Base-by-base conservation (phyloP, 202 grass and related monocot species). In the Schoenoplectus triqueter region DNA sequence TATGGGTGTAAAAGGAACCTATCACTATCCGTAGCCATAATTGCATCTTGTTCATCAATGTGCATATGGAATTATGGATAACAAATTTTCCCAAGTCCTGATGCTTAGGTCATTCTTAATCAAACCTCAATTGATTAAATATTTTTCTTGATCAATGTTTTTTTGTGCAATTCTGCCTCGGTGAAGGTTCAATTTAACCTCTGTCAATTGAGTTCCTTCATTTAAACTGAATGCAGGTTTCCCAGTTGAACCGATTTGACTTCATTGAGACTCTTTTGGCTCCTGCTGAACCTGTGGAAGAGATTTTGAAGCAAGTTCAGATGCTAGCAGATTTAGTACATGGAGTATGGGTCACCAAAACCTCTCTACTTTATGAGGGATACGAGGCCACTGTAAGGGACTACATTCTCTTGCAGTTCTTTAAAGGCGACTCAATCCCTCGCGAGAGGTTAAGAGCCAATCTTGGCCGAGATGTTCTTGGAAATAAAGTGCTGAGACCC, bases 261-360 rank as follows among this genome's bases (percentile, higher is more conserved):
- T 68, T 68, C 66, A 69, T 83, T 42, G 66, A 55, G 48, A 70
- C 50, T 68, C 46, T 83, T 15, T 41, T 83, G 64, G 81, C 81
- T 55, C 81, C 64, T 69, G 9, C 4, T 54, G 49, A 41, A 48
- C 81, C 81, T 42, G 64, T 41, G 20, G 21, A 66, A 15, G 81
- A 83, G 51, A 51, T 83, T 68, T 63, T 83, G 31, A 50, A 19
- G 48, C 46, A 69, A 54, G 64, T 83, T 54, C 65, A 83, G 52
- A 54, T 54, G 48, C 20, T 69, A 31, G 81, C 81, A 68, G 61
- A 68, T 55, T 21, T 83, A 70, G 48, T 83, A 21, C 48, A 10
- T 39, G 63, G 20, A 50, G 49, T 83, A 55, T 83, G 81, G 81
- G 81, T 83, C 11, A 83, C 81, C 81, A 83, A 83, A 70, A 69